phyloP scores from a whole-genome alignment of 1,284 basidiomycete genomes.

The Sanghuangporus baumii region DNA sequence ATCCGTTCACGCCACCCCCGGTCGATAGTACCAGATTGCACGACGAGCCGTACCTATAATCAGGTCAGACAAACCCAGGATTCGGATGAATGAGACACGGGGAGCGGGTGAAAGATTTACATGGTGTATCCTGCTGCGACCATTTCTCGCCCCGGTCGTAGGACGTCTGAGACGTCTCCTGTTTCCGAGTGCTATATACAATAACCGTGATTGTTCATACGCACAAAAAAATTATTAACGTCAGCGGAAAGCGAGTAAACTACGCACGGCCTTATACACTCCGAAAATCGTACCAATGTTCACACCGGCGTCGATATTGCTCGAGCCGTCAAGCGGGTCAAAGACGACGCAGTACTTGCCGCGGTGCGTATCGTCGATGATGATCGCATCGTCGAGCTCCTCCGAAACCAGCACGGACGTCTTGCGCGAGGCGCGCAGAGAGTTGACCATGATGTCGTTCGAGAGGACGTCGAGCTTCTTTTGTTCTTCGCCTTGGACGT shows the following conservation, averaged over 20 bases:
- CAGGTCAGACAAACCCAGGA: slow-evolving; percentile 12
- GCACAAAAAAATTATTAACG: neutral
- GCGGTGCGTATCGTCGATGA: slow-evolving; percentile 74
- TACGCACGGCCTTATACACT: slow-evolving; percentile 83
- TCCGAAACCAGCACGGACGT: slow-evolving; percentile 96
- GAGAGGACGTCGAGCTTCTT: slow-evolving; percentile 98
- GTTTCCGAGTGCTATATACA: slow-evolving; percentile 3
- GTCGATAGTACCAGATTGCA: slow-evolving; percentile 96
- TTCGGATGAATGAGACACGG: neutral
- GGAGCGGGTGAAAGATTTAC: slow-evolving; percentile 37
- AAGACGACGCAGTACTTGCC: slow-evolving; percentile 97
- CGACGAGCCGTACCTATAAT: slow-evolving; percentile 89
- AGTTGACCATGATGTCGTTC: slow-evolving; percentile 99
- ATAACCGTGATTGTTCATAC: neutral
- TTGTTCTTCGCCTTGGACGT: slow-evolving; percentile 98
- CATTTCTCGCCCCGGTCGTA: slow-evolving; percentile 95
- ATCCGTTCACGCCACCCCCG: slow-evolving; percentile 95
- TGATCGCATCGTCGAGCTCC: slow-evolving; percentile 88
- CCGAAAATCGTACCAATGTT: slow-evolving; percentile 99
- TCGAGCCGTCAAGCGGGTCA: slow-evolving; percentile 96
- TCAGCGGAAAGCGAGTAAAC: neutral
- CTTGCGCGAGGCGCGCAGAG: slow-evolving; percentile 90
- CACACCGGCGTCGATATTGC: slow-evolving; percentile 99
- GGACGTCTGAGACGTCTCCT: slow-evolving; percentile 81
- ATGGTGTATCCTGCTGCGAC: slow-evolving; percentile 97